Conservation (phyloP, 2,329 filamentous ascomycete genomes). For the Aspergillus novofumigatus region DNA sequence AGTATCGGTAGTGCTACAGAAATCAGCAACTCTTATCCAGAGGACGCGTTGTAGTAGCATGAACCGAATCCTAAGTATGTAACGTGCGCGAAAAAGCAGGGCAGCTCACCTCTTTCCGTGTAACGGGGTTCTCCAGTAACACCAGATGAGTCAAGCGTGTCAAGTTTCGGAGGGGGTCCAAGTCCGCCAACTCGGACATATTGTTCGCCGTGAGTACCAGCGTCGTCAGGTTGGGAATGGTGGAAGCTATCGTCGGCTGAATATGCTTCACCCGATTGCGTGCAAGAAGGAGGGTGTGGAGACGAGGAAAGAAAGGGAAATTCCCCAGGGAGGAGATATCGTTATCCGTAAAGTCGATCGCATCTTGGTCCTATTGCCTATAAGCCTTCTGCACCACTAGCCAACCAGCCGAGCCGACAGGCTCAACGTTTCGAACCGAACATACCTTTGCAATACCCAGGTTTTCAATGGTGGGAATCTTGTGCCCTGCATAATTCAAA, state of each 20-base stretch:
- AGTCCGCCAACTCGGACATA: constrained; percentile 75
- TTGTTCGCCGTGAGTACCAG: constrained; percentile 81
- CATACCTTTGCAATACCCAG: constrained; percentile 86
- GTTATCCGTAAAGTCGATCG: constrained; percentile 98
- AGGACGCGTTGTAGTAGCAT: neutral
- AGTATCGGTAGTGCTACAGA: constrained; percentile 79
- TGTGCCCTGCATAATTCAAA: constrained; percentile 70
- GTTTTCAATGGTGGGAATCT: constrained; percentile 97
- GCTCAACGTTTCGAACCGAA: constrained; percentile 20
- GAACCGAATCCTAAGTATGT: neutral
- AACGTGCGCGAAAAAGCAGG: constrained; percentile 6
- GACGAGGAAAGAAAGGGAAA: constrained; percentile 84
- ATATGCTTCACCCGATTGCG: constrained; percentile 83
- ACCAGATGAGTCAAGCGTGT: constrained; percentile 71
- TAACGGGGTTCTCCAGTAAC: constrained; percentile 81
- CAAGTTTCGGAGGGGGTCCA: constrained; percentile 73
- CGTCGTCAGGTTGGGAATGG: constrained; percentile 76
- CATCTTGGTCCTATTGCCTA: constrained; percentile 74
- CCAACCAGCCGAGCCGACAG: neutral
- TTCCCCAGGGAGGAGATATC: constrained; percentile 86
- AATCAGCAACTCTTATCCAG: neutral
- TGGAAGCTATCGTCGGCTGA: constrained; percentile 67
- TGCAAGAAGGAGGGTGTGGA: constrained; percentile 82
- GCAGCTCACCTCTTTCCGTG: constrained; percentile 76
- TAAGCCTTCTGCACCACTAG: constrained; percentile 2